These are phyloP conservation scores for Mycena latifolia DNA, from an alignment of 768 basidiomycete species.

Conservation along the genomic window DNA sequence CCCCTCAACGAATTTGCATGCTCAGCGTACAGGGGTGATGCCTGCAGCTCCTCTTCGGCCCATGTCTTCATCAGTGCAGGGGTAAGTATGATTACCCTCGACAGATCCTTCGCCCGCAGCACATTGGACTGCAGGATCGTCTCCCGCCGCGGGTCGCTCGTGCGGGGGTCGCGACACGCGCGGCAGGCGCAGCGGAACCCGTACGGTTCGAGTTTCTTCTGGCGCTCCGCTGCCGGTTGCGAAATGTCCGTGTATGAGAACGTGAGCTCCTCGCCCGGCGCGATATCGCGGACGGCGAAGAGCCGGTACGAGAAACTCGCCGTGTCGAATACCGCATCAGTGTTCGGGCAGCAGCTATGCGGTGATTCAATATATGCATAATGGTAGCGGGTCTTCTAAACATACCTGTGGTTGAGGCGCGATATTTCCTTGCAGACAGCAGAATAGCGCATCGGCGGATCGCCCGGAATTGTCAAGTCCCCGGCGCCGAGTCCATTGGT, in stretches of 20 bases:
- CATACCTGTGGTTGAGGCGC: constrained; percentile 53
- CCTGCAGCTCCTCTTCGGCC: background rate
- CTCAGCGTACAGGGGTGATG: background rate
- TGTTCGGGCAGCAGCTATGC: constrained; percentile 42
- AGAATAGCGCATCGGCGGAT: constrained; percentile 37
- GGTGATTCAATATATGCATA: background rate
- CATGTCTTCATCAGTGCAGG: constrained; percentile 3
- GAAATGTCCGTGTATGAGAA: background rate
- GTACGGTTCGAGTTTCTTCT: constrained; percentile 43
- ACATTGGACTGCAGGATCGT: no score
- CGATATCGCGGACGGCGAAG: constrained; percentile 38
- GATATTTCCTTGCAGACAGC: constrained; percentile 46
- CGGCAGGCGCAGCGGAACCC: constrained; percentile 47
- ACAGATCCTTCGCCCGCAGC: no score
- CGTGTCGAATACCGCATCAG: constrained; percentile 37
- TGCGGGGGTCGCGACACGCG: constrained; percentile 39
- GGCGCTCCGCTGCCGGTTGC: constrained; percentile 38
- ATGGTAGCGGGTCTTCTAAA: background rate
- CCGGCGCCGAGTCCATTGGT: constrained; percentile 48
- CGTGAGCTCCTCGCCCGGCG: constrained; percentile 4
- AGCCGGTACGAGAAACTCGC: constrained; percentile 31
- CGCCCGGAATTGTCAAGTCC: constrained; percentile 28
- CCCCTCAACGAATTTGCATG: background rate
- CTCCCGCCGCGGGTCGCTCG: constrained; percentile 6
- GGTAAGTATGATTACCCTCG: no score